These are phyloP conservation scores for Neonectria coccinea DNA, from an alignment of 2,329 filamentous ascomycete species.

Conservation along the genomic window DNA sequence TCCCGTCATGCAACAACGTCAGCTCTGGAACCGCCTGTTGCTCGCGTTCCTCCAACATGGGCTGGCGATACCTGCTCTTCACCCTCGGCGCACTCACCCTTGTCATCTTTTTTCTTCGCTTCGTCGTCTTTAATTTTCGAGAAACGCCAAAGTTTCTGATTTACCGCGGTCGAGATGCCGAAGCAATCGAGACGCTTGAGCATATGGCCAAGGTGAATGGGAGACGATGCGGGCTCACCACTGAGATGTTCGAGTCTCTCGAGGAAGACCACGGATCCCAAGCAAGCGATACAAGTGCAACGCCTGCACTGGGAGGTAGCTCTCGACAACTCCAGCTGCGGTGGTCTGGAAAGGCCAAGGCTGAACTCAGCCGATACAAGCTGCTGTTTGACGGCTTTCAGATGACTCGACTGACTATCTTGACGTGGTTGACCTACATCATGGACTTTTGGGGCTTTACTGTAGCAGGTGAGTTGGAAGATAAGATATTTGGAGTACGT, in stretches of 20 bases:
- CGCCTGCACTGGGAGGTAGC: conserved; percentile 31
- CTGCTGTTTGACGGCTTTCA: conserved; percentile 49
- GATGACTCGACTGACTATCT: conserved; percentile 52
- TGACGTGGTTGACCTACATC: conserved; percentile 54
- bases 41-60: conserved; percentile 58
- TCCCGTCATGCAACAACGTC: conserved; percentile 58
- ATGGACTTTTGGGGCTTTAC: conserved; percentile 56
- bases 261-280: conserved; percentile 38
- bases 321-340: conserved; percentile 30
- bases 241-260: conserved; percentile 51
- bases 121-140: conserved; percentile 59
- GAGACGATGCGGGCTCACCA: conserved; percentile 49
- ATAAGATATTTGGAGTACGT: rapidly evolving
- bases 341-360: conserved; percentile 32
- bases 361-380: conserved; percentile 45
- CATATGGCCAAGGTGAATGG: conserved; percentile 57
- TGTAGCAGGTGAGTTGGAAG: conserved; percentile 47
- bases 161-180: conserved; percentile 56
- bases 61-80: conserved; percentile 62
- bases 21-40: conserved; percentile 49
- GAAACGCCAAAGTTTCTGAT: conserved; percentile 62
- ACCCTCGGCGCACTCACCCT: conserved; percentile 59
- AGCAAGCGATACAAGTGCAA: conserved; percentile 31
- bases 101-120: conserved; percentile 57
- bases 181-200: conserved; percentile 61